These are phyloP conservation scores for Solanum commersonii DNA, from an alignment of 257 asterid genomes.

Conservation along the genomic window DNA sequence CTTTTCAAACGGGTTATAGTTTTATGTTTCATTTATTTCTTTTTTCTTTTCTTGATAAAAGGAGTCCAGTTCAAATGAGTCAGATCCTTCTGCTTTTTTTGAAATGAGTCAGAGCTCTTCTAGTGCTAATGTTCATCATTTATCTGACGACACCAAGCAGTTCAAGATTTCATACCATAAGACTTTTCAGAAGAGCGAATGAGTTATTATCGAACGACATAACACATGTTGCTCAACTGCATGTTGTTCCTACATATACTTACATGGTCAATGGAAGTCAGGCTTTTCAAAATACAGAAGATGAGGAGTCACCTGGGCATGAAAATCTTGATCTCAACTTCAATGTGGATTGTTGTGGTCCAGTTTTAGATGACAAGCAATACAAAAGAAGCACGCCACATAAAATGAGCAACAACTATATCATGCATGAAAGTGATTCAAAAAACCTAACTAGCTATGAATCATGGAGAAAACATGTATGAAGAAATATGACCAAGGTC, in stretches of 20 bases:
- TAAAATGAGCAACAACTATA: slow-evolving; percentile 11
- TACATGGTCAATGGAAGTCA: slow-evolving; percentile 20
- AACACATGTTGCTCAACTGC: slow-evolving; percentile 19
- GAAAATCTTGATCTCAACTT: slow-evolving; percentile 17
- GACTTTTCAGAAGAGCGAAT: slow-evolving; percentile 25
- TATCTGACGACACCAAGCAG: slow-evolving; percentile 17
- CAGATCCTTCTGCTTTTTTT: slow-evolving; percentile 58
- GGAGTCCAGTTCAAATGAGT: slow-evolving; percentile 76
- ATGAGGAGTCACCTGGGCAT: slow-evolving; percentile 12
- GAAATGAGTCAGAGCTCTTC: slow-evolving; percentile 32
- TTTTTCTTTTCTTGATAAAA: slow-evolving; percentile 1
- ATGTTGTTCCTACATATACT: slow-evolving; percentile 39
- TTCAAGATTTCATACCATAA: slow-evolving; percentile 35
- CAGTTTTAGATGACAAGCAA: slow-evolving; percentile 19
- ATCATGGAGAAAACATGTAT: too few species aligned
- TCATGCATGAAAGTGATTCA: slow-evolving; percentile 11
- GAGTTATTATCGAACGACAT: slow-evolving; percentile 22
- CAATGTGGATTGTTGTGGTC: slow-evolving; percentile 11
- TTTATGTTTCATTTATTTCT: background rate
- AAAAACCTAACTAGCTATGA: background rate
- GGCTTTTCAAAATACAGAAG: slow-evolving; percentile 25
- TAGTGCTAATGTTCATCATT: slow-evolving; percentile 31
- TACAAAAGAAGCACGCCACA: slow-evolving; percentile 12
- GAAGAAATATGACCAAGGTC: too few species aligned
- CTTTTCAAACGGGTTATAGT: background rate